A percentile compares a stretch with the other conserved stretches of the same genome.
Evolutionary conservation across 1,139 yeast species (phyloP).

Genomic region (Hyphopichia fennica): DNA sequence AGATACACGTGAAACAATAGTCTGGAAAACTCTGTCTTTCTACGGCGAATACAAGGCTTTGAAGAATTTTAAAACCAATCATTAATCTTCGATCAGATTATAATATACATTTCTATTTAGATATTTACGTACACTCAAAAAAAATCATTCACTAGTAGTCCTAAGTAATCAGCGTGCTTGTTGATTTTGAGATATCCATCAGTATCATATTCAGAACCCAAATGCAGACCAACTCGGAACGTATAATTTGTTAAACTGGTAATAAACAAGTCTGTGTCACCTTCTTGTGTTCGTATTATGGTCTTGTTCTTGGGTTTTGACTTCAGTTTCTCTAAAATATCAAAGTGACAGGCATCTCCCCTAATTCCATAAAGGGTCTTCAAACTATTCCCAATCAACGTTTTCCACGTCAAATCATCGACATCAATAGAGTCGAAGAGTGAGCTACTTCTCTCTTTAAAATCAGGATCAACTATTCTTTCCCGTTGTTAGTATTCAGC

Average conservation of each 20-base stretch:
- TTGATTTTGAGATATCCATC: conserved; percentile 22
- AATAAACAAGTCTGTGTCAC: conserved; percentile 27
- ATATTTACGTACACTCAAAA: too few relatives aligned
- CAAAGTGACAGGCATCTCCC: conserved; percentile 36
- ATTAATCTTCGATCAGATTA: too few relatives aligned
- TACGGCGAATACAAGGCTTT: too few relatives aligned
- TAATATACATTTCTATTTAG: too few relatives aligned
- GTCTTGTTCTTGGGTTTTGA: conserved; percentile 11
- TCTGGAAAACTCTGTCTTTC: not conserved
- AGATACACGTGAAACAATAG: not conserved
- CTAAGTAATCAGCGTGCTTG: conserved; percentile 17
- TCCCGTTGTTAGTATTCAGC: conserved; percentile 6
- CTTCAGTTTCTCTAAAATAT: conserved; percentile 18
- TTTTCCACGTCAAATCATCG: conserved; percentile 33
- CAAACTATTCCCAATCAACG: conserved; percentile 24
- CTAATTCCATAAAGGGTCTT: conserved; percentile 34
- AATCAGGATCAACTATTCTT: conserved; percentile 16
- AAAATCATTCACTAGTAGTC: conserved; percentile 12
- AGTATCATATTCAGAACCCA: conserved; percentile 23
- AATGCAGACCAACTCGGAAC: conserved; percentile 25
- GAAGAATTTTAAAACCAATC: too few relatives aligned
- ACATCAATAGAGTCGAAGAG: conserved; percentile 9
- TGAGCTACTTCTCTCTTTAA: conserved; percentile 3
- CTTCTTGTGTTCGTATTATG: conserved; percentile 23
- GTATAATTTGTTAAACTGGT: conserved; percentile 31